Percentiles rank a stretch among this genome's conserved stretches.
phyloP scores from a whole-genome alignment of 768 basidiomycete genomes.

The Rhodotorula diobovata region DNA sequence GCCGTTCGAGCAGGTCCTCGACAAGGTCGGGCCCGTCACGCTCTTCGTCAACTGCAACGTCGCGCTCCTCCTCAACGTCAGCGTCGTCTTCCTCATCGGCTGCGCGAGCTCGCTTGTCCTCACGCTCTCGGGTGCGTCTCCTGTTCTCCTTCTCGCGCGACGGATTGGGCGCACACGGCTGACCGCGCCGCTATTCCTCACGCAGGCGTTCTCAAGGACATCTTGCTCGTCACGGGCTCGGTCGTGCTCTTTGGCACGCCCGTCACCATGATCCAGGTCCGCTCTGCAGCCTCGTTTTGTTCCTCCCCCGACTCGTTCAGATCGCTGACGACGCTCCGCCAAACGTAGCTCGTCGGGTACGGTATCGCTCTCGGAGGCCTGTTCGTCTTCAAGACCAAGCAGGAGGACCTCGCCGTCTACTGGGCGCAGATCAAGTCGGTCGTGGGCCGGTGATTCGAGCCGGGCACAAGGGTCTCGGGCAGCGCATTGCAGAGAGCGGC shows the following conservation, averaged over 20 bases:
- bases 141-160: constrained; percentile 25
- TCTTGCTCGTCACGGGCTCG: constrained; percentile 84
- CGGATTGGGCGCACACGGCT: too few species aligned
- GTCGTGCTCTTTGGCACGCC: constrained; percentile 73
- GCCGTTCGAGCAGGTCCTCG: constrained; percentile 68
- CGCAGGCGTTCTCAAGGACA: constrained; percentile 60
- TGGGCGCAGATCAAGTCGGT: constrained; percentile 10
- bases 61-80: constrained; percentile 41
- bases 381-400: constrained; percentile 34
- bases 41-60: constrained; percentile 69
- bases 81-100: constrained; percentile 41
- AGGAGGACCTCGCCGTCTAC: constrained; percentile 34
- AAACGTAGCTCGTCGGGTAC: constrained; percentile 47
- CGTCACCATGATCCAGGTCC: constrained; percentile 68
- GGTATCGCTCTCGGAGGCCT: constrained; percentile 19
- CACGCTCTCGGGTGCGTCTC: constrained; percentile 69
- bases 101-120: constrained; percentile 64
- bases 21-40: constrained; percentile 60
- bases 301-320: constrained; percentile 48
- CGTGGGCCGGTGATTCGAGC: constrained; percentile 17
- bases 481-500: not conserved
- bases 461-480: too few species aligned
- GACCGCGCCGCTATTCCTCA: not conserved
- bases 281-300: constrained; percentile 66
- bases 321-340: constrained; percentile 57